Evolutionary conservation across 169 alveolate genomes (phyloP), one percentile per base, ranked within the genome.

Genomic region (Theileria orientalis): DNA sequence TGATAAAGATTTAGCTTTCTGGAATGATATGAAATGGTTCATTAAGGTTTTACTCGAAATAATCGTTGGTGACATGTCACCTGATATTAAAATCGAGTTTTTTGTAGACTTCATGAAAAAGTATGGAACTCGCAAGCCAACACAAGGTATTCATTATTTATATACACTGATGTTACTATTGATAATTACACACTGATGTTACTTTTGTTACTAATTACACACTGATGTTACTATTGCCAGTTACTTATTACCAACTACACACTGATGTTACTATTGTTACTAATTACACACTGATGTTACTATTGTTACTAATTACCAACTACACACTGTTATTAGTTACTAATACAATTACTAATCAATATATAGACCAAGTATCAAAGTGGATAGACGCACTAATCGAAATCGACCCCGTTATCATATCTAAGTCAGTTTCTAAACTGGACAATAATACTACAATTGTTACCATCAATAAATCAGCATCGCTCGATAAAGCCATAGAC

Each of bases 21-120:
- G 86, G 86, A 76, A 44, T 35, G 86, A 69, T 46, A 40, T 76
- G 68, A 19, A 79, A 14, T 42, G 80, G 73, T 76, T 76, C 47
- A 40, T 62, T 27, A 76, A 76, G 49, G 68, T 74, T 1, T 67
- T 76, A 11, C 78, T 76, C 29, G 75, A 68, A 25, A 37, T 76
- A 27, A 64, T 75, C 14, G 70, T 76, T 8, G 29, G 59, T 42
- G 86, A 76, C 42, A 41, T n/a, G 1, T 74, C 86, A 33, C 80
- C 86, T 7, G n/a, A 52, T 62, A 30, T 76, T 67, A 73, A 75
- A 44, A 16, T 69, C 30, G 86, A 76, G 25, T 69, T 67, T 66
- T 47, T 76, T 25, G 86, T 69, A 2, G 86, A 76, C 46, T 76
- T 76, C 68, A 76, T 76, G 59, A 30, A 51, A 9, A 76, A 76